These are phyloP conservation scores for Spathaspora sp. DNA, from an alignment of 1,139 yeast species.

Conservation along the genomic window DNA sequence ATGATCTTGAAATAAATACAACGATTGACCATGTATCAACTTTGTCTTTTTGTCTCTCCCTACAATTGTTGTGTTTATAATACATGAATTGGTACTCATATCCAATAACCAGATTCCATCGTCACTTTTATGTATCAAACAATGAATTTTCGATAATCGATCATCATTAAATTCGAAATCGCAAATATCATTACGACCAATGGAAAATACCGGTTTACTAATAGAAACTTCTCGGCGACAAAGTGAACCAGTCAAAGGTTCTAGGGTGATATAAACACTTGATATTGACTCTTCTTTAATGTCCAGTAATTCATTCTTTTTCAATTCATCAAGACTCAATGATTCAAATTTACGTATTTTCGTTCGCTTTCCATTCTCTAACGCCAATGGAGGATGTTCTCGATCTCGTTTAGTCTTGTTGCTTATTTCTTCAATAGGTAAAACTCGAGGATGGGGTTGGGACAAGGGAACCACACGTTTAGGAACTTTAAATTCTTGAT, in stretches of 20 bases:
- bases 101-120: constrained; percentile 83
- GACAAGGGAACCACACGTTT: constrained; percentile 44
- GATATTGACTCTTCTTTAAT: constrained; percentile 5
- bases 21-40: constrained; percentile 60
- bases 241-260: constrained; percentile 31
- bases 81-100: constrained; percentile 77
- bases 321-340: not conserved
- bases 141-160: constrained; percentile 81
- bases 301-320: constrained; percentile 2
- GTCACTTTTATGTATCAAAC: constrained; percentile 59
- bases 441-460: constrained; percentile 26
- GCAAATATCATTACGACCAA: constrained; percentile 65
- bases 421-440: constrained; percentile 8
- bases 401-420: constrained; percentile 2
- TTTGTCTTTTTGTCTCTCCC: constrained; percentile 64
- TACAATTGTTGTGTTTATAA: constrained; percentile 57
- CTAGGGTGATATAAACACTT: constrained; percentile 20
- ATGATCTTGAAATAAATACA: constrained; percentile 66
- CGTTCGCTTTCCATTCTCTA: not conserved
- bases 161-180: constrained; percentile 64
- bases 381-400: constrained; percentile 12
- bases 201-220: constrained; percentile 60
- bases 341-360: not conserved
- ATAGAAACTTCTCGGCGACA: constrained; percentile 49
- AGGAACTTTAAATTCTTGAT: constrained; percentile 43